Conservation (phyloP, 1,139 yeast genomes). For the Meyerozyma smithsonii region DNA sequence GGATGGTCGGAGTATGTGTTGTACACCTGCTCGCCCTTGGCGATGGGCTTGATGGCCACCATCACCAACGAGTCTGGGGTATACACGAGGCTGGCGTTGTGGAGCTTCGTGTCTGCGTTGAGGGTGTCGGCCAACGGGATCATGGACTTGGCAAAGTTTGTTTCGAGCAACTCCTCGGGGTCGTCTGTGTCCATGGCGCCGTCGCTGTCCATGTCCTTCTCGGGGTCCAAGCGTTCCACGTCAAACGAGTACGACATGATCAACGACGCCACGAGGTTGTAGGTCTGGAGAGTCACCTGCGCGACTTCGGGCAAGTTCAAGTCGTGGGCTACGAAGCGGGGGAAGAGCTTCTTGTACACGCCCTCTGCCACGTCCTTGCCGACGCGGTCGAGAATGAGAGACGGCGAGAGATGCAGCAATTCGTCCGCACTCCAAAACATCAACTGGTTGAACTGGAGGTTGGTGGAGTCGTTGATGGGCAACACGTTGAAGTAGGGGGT, state of each 20-base stretch:
- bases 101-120: conserved; percentile 77
- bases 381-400: conserved; percentile 62
- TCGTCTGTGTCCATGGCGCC: conserved; percentile 25
- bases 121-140: conserved; percentile 89
- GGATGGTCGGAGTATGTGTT: conserved; percentile 92
- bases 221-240: conserved; percentile 21
- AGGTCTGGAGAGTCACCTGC: conserved; percentile 46
- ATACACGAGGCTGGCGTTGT: conserved; percentile 68
- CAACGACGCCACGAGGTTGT: conserved; percentile 62
- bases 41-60: conserved; percentile 62
- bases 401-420: conserved; percentile 55
- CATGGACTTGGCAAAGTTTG: conserved; percentile 69
- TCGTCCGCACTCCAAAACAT: conserved; percentile 73
- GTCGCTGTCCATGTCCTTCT: conserved; percentile 14
- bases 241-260: conserved; percentile 47
- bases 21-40: conserved; percentile 67
- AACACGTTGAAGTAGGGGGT: conserved; percentile 63
- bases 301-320: conserved; percentile 21
- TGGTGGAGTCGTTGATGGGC: conserved; percentile 41
- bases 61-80: conserved; percentile 48
- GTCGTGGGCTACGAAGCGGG: conserved; percentile 18
- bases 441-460: conserved; percentile 53
- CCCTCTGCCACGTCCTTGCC: conserved; percentile 66
- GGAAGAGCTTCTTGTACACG: conserved; percentile 42
- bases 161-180: conserved; percentile 22